Evolutionary conservation across 176 grass and related monocot species (phyloP), one percentile per base, ranked within the genome.

Genomic region (Oryza punctata): DNA sequence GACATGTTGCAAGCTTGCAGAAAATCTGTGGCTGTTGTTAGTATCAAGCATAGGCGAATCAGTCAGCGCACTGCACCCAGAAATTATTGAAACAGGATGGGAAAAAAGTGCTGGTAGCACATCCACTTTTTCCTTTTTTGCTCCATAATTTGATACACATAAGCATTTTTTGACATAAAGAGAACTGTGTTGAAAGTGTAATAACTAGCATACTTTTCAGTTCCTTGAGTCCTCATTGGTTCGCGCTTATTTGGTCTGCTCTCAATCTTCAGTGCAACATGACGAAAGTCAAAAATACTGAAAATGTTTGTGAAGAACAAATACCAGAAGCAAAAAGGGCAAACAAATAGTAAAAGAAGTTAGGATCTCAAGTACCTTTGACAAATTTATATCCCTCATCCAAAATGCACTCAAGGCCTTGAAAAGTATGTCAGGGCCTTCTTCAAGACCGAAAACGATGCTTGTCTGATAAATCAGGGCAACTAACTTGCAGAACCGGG

Each of bases 361-460:
- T 72, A 72, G 40, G 12, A 72, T 70, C 33, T 21, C 69, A 74
- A 43, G 57, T 67, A 94, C 89, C 81, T 91, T 94, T 50, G 80
- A 82, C 71, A 94, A 70, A 73, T 38, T 91, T 68, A 94, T 87
- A 26, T 81, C 75, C 16, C 87, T 87, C 50, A 82, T 78, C 82
- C 81, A 82, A 90, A 94, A 94, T 37, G 87, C 84, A 2, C 80
- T 84, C 37, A 91, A 54, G 27, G 89, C 87, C 75, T 87, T 91
- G 47, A 82, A 89, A 70, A 94, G 82, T 60, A 82, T 45, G 18
- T 87, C 84, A 14, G 89, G 77, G 21, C 87, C 81, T 73, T 91
- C 87, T 78, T 91, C 81, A 69, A 94, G 87, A 79, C 84, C 46
- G 35, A 94, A 91, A 24, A 90, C 87, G 23, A 94, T 85, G 49